A percentile compares a stretch with the other conserved stretches of the same genome.
These are phyloP conservation scores for Trypanosoma conorhini DNA, from an alignment of 208 protist genomes.

Conservation along the genomic window DNA sequence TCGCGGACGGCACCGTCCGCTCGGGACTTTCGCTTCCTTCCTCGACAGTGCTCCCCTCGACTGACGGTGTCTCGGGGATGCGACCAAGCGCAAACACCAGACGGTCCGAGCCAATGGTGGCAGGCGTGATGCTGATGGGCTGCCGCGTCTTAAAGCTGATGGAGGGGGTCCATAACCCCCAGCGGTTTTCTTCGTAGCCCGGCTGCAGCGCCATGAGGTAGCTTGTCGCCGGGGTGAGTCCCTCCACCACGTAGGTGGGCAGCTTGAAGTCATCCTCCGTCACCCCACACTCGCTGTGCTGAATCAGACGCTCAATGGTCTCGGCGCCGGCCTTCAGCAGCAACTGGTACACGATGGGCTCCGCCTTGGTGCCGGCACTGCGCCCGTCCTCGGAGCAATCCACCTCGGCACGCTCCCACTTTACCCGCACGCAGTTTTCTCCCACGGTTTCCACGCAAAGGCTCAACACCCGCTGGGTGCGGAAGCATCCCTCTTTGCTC, in stretches of 20 bases:
- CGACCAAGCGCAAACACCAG: conserved; percentile 48
- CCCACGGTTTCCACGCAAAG: conserved; percentile 55
- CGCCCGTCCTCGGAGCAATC: conserved; percentile 27
- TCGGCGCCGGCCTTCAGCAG: conserved; percentile 27
- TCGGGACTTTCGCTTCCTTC: neutral
- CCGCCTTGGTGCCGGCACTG: conserved; percentile 8
- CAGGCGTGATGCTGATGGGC: conserved; percentile 45
- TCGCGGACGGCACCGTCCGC: conserved; percentile 14
- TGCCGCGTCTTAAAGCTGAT: conserved; percentile 65
- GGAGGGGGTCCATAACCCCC: conserved; percentile 82
- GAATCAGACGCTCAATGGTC: conserved; percentile 32
- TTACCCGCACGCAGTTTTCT: conserved; percentile 75
- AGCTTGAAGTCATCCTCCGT: conserved; percentile 30
- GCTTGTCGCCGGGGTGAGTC: conserved; percentile 60
- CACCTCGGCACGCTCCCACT: conserved; percentile 62
- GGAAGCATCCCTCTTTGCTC: conserved; percentile 76
- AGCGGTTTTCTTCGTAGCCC: conserved; percentile 70
- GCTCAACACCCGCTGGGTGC: conserved; percentile 58
- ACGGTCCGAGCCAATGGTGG: conserved; percentile 29
- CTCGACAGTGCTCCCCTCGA: neutral
- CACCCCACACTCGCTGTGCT: conserved; percentile 22
- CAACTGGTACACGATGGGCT: conserved; percentile 35
- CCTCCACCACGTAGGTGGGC: conserved; percentile 49
- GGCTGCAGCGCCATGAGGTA: conserved; percentile 89
- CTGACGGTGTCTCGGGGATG: neutral